Evolutionary conservation across 306 rosid species (phyloP), one percentile per base, ranked within the genome.

Genomic region (Sicyos edulis): DNA sequence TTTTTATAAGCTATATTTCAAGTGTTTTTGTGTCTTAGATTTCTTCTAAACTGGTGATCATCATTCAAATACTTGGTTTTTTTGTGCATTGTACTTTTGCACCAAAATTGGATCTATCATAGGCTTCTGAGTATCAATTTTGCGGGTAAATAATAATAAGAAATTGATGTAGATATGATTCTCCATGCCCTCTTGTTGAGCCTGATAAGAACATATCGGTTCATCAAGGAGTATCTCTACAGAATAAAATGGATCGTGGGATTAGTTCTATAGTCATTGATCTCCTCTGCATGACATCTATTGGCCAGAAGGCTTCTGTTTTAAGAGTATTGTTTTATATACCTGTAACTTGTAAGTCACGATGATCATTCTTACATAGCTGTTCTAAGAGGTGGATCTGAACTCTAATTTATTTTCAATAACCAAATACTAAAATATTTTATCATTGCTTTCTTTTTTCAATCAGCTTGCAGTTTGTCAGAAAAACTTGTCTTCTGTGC

Each of bases 401-500:
- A 40, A 63, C 51, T 40, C 8, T 26, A 63, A 64, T 42, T 10
- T 64, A 64, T 40, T 40, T 20, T 5, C 14, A 10, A 9, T 40
- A 24, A 64, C 20, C 44, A 11, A 37, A 37, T 20, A 20, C 55
- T 66, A 6, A 3, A 58, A 24, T 24, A 58, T 58, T 22, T 69
- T 19, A 19, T 22, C 8, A 61, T 75, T 75, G 47, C 67, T 78
- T 82, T 78, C 50, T 81, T 67, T 51, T 78, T 75, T 78, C 80
- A 77, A 66, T 78, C 87, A 92, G 98, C 80, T 92, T 86, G 96
- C 96, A 81, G 98, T 92, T 84, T 73, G 79, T 81, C 89, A 80
- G 84, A 74, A 86, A 80, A 85, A 85, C 83, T 77, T 85, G 82
- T 75, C 88, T 76, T 83, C 88, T 17, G 95, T 76, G 68, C 89